Evolutionary conservation across 768 basidiomycete genomes (phyloP).

Genomic region (Trichaptum fuscoviolaceum): DNA sequence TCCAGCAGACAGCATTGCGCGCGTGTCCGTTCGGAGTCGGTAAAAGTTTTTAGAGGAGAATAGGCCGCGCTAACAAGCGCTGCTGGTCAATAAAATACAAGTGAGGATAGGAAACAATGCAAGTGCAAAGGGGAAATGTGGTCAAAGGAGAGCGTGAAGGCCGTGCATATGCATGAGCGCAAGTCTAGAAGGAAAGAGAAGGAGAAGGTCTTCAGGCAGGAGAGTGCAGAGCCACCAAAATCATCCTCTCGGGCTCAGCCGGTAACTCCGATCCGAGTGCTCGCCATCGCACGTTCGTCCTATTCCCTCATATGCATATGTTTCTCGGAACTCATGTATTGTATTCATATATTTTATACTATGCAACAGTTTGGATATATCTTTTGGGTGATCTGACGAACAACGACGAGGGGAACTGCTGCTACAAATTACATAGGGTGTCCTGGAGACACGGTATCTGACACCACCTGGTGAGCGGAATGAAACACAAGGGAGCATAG

Average conservation of each 20-base stretch:
- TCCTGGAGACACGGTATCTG: background rate
- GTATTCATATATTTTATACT: background rate
- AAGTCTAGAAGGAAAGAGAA: background rate
- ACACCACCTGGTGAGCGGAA: background rate
- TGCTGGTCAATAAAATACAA: background rate
- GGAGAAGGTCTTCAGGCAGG: background rate
- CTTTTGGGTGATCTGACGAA: background rate
- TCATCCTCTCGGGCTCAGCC: background rate
- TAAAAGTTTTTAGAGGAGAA: background rate
- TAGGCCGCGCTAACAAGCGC: background rate
- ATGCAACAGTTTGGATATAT: constrained; percentile 1
- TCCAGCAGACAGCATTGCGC: constrained; percentile 47
- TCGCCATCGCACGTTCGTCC: background rate
- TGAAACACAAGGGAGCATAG: background rate
- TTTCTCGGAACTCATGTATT: background rate
- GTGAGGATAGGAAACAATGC: constrained; percentile 6
- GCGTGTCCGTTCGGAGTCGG: background rate
- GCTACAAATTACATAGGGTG: background rate
- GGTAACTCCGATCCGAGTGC: background rate
- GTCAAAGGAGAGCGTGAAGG: background rate
- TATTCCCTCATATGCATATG: too few relatives aligned
- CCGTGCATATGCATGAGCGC: background rate
- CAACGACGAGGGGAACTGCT: background rate
- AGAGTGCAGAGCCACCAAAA: background rate
- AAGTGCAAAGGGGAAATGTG: background rate